These are phyloP conservation scores for Trichoderma virens DNA, from an alignment of 495 filamentous ascomycete species.

Conservation along the genomic window DNA sequence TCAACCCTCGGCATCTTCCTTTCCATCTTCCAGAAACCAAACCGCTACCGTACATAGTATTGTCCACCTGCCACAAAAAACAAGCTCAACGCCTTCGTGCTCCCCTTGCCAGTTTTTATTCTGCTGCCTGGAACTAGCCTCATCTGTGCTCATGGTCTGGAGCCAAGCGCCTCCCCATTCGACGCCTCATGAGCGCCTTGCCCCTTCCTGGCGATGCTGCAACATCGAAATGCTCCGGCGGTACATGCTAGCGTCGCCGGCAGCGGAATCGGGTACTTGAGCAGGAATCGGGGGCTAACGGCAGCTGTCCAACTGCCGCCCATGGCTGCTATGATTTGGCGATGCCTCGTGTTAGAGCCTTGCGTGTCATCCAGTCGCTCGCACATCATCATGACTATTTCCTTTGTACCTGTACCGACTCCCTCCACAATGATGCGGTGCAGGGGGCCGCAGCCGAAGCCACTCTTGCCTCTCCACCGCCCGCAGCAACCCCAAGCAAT, in stretches of 20 bases:
- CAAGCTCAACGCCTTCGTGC: not conserved
- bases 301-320: conserved; percentile 1
- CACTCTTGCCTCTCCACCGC: not conserved
- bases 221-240: not conserved
- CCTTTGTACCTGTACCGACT: not conserved
- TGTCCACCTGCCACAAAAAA: not conserved
- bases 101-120: conserved; percentile 6
- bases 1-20: not conserved
- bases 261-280: not conserved
- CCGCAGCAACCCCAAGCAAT: not conserved
- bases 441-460: conserved; percentile 5
- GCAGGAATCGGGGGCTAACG: not conserved
- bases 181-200: conserved; percentile 3
- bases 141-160: not conserved
- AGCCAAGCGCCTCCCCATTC: conserved; percentile 4
- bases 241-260: not conserved
- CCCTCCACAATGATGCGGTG: not conserved
- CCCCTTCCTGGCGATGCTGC: not conserved
- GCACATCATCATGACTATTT: not conserved
- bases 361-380: not conserved
- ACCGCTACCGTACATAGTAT: not conserved
- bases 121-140: conserved; percentile 3
- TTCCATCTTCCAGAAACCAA: not conserved
- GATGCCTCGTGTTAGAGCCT: not conserved
- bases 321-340: not conserved